These are phyloP conservation scores for Acephala macrosclerotiorum DNA, from an alignment of 2,329 filamentous ascomycete genomes.

Conservation along the genomic window DNA sequence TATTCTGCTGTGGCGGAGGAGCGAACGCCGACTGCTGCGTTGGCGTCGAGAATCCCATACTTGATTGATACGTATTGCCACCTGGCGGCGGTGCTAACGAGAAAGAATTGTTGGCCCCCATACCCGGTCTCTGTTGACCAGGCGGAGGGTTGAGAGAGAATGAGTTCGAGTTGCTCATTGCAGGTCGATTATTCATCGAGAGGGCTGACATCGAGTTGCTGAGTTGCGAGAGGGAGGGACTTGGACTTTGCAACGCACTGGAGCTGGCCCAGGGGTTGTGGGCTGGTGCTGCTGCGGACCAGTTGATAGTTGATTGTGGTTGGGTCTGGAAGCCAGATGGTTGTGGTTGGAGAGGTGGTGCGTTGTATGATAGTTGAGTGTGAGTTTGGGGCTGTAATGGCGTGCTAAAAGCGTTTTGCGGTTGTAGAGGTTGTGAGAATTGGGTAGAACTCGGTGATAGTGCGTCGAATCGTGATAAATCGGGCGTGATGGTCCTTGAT, in stretches of 20 bases:
- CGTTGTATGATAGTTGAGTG: constrained; percentile 27
- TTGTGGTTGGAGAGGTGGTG: constrained; percentile 33
- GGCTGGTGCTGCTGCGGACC: constrained; percentile 53
- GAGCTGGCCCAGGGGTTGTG: constrained; percentile 59
- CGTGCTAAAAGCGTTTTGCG: constrained; percentile 52
- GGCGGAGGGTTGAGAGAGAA: constrained; percentile 62
- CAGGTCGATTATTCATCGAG: constrained; percentile 55
- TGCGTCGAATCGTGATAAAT: constrained; percentile 61
- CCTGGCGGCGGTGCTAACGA: constrained; percentile 42
- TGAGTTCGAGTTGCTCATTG: constrained; percentile 49
- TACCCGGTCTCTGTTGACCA: constrained; percentile 22
- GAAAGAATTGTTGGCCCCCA: constrained; percentile 46
- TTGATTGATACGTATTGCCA: constrained; percentile 15
- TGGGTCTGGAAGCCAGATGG: constrained; percentile 29
- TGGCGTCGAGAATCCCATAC: constrained; percentile 6
- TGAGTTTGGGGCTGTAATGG: constrained; percentile 31
- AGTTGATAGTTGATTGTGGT: constrained; percentile 52
- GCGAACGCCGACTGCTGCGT: constrained; percentile 10
- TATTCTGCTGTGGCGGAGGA: constrained; percentile 38
- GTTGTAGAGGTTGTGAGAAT: constrained; percentile 62
- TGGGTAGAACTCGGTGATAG: constrained; percentile 67
- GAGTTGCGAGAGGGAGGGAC: constrained; percentile 49
- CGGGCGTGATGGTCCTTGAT: constrained; percentile 66
- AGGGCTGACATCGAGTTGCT: constrained; percentile 56
- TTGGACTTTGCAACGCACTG: constrained; percentile 26